phyloP scores from a whole-genome alignment of 2,329 filamentous ascomycete species.

The Aspergillus neoniger region DNA sequence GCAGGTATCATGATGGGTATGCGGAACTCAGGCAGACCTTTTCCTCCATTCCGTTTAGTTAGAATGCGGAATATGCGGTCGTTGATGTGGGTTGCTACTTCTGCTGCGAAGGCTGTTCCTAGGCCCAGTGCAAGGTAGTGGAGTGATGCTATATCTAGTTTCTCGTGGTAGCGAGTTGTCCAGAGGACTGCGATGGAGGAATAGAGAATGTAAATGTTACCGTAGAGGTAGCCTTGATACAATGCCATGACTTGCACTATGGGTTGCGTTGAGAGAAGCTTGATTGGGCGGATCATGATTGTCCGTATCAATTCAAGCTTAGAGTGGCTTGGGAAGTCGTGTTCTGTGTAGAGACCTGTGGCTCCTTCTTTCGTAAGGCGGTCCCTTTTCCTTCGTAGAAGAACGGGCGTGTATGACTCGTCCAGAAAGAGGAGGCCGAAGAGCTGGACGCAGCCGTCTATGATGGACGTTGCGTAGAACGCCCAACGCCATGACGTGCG shows the following conservation, averaged over 20 bases:
- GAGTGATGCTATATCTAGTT: conserved; percentile 56
- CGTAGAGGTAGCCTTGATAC: conserved; percentile 60
- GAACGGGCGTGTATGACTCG: conserved; percentile 64
- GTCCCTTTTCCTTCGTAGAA: conserved; percentile 59
- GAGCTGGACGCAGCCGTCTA: conserved; percentile 59
- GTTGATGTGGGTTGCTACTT: conserved; percentile 48
- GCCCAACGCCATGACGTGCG: conserved; percentile 22
- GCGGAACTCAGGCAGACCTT: conserved; percentile 54
- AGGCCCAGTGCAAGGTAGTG: conserved; percentile 63
- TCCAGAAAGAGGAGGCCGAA: conserved; percentile 59
- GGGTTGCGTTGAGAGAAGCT: conserved; percentile 57
- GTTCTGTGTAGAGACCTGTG: conserved; percentile 29
- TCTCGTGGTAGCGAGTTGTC: conserved; percentile 53
- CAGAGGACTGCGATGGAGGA: conserved; percentile 63
- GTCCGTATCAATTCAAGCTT: conserved; percentile 27
- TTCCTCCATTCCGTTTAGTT: conserved; percentile 26
- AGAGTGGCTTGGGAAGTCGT: conserved; percentile 17
- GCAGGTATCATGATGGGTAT: conserved; percentile 57
- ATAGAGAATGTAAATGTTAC: conserved; percentile 61
- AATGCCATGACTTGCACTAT: conserved; percentile 58
- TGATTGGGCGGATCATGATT: conserved; percentile 54
- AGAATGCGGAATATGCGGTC: conserved; percentile 44
- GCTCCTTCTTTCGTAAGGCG: not conserved
- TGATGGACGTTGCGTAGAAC: conserved; percentile 60
- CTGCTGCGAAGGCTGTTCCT: conserved; percentile 59